phyloP scores from a whole-genome alignment of 2,329 filamentous ascomycete genomes.

The Diplocarpon mali region DNA sequence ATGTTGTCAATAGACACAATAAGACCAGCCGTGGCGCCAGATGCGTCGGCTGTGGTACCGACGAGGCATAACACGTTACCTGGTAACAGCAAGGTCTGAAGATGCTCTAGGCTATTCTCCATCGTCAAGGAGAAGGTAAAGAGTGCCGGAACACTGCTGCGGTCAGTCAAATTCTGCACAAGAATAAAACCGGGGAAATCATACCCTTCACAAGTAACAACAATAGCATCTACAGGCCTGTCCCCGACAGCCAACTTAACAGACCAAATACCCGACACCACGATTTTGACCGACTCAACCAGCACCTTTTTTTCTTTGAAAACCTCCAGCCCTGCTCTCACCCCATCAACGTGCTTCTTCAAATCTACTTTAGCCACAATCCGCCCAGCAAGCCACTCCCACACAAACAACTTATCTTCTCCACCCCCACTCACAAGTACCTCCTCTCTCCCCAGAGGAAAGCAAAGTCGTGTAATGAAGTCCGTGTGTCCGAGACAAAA shows the following conservation, averaged over 20 bases:
- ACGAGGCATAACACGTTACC: conserved; percentile 44
- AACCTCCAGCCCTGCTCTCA: conserved; percentile 18
- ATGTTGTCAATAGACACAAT: conserved; percentile 42
- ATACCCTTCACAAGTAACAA: conserved; percentile 49
- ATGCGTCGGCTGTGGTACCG: conserved; percentile 17
- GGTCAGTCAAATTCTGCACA: neutral
- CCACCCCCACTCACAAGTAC: conserved; percentile 78
- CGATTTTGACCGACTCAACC: conserved; percentile 24
- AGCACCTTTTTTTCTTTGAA: neutral
- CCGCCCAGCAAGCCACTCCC: conserved; percentile 55
- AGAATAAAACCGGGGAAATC: conserved; percentile 17
- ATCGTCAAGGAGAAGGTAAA: conserved; percentile 50
- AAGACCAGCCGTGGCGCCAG: conserved; percentile 16
- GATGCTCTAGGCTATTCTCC: conserved; percentile 38
- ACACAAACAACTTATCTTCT: conserved; percentile 66
- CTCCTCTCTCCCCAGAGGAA: conserved; percentile 45
- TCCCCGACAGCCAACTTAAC: conserved; percentile 22
- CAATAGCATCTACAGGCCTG: conserved; percentile 32
- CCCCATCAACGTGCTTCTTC: conserved; percentile 35
- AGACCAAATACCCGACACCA: conserved; percentile 28
- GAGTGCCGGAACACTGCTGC: conserved; percentile 44
- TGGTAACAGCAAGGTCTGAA: conserved; percentile 41
- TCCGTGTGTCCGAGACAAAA: conserved; percentile 84
- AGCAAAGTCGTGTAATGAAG: conserved; percentile 68
- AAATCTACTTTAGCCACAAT: conserved; percentile 46